Base-by-base conservation (phyloP, 2,329 filamentous ascomycete species). In the Cytospora piceae region DNA sequence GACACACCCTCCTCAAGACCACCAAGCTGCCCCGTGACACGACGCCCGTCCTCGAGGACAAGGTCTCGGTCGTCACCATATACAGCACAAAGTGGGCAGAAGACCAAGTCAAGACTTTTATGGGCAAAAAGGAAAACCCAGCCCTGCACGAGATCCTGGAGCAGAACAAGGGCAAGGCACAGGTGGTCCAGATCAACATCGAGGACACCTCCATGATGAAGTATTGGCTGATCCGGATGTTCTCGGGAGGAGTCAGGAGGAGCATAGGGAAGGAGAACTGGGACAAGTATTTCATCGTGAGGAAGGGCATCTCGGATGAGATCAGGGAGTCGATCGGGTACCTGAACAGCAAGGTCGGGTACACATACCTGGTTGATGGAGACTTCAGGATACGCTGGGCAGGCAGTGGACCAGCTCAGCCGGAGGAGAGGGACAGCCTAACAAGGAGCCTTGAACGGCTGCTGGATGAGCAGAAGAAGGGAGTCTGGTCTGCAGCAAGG, bases 311-410 rank as follows among this genome's bases (percentile, higher is more conserved):
- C 61, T 83, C 85, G 0, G 84, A 88, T 61, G 82, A 87, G 63
- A 85, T 90, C 63, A 81, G 84, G 61, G 87, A 90, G 76, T 81
- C 79, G 49, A 86, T 90, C 68, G 88, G 88, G 14, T 71, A 96
- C 74, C 80, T 96, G 74, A 99, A 99, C 78, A 88, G 87, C 70
- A 96, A 94, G 78, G 94, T 97, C 39, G 94, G 94, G 46, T 98
- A 97, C 79, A 90, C 94, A 5, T 99, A 97, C 77, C 83, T 99
- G 57, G 83, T 99, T 66, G 95, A 99, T 76, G 83, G 88, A 68
- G 83, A 94, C 69, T 97, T 93, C 76, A 91, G 88, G 78, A 96
- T 99, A 71, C 86, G 95, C 64, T 99, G 95, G 95, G 95, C 94
- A 0, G 95, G 92, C 4, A 96, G 93, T 73, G 92, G 89, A 15